Evolutionary conservation across 352 stramenopile genomes (phyloP).

Genomic region (Bremia lactucae): DNA sequence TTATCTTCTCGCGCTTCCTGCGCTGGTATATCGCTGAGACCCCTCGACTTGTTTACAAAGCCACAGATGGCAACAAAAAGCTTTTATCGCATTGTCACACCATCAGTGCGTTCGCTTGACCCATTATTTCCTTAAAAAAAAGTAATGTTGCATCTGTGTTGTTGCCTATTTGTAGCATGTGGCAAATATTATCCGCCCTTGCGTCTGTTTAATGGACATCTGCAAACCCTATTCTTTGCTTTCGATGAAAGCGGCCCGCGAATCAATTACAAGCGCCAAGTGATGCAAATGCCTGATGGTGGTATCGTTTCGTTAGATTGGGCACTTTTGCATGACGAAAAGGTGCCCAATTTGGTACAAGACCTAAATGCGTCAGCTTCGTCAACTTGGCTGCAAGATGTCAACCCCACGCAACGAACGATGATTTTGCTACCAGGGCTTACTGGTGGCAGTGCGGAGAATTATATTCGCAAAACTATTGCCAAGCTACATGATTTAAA

Average conservation of each 20-base stretch:
- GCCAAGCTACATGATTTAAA: constrained; percentile 24
- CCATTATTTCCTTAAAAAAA: constrained; percentile 2
- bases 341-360: constrained; percentile 1
- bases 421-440: constrained; percentile 57
- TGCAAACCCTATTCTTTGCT: constrained; percentile 51
- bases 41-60: constrained; percentile 30
- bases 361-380: constrained; percentile 5
- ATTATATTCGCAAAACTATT: constrained; percentile 63
- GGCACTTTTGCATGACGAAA: constrained; percentile 24
- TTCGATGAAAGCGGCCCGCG: constrained; percentile 20
- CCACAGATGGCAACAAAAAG: constrained; percentile 26
- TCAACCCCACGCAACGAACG: constrained; percentile 27
- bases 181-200: constrained; percentile 44
- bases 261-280: constrained; percentile 49
- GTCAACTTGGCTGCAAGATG: constrained; percentile 15
- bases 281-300: constrained; percentile 45
- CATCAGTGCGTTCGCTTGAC: constrained; percentile 23
- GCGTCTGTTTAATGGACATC: constrained; percentile 50
- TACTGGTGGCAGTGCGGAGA: constrained; percentile 54
- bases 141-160: constrained; percentile 3
- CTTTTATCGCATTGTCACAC: constrained; percentile 32
- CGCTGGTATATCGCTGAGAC: constrained; percentile 22
- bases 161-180: constrained; percentile 21
- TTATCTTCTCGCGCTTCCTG: constrained; percentile 9
- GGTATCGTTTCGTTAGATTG: constrained; percentile 67